phyloP scores from a whole-genome alignment of 306 rosid species.

The Quercus cerris region DNA sequence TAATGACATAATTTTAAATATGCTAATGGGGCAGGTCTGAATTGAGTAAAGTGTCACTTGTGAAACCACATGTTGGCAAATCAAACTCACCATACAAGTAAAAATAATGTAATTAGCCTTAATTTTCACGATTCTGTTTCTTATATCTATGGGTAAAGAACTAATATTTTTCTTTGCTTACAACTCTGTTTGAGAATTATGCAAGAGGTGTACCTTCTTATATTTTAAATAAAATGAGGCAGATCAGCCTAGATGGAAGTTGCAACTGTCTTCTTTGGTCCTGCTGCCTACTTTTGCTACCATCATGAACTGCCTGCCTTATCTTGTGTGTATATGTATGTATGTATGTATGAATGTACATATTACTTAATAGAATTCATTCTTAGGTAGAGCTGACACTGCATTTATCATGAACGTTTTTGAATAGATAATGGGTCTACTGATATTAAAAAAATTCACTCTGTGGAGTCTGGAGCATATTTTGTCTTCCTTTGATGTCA shows the following conservation, averaged over 20 bases:
- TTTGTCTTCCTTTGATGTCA: not conserved
- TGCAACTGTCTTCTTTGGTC: not conserved
- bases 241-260: not conserved
- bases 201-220: not conserved
- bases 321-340: not conserved
- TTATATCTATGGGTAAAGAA: slow-evolving; percentile 7
- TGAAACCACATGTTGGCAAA: too few species aligned
- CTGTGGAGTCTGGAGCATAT: not conserved
- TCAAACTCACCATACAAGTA: too few species aligned
- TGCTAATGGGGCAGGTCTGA: too few species aligned
- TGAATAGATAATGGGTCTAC: too few species aligned
- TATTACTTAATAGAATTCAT: not conserved
- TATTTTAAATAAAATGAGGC: slow-evolving; percentile 3
- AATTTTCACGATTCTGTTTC: not conserved
- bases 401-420: not conserved
- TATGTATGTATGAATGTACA: not conserved
- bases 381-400: not conserved
- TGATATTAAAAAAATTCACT: not conserved
- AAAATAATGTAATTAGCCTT: too few species aligned
- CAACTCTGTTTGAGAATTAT: slow-evolving; percentile 10
- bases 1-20: too few species aligned
- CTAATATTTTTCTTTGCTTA: slow-evolving; percentile 2
- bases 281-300: not conserved
- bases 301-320: not conserved
- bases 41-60: too few species aligned